phyloP scores from a whole-genome alignment of 371 early-diverging fungal species.

The Actinomucor elegans region DNA sequence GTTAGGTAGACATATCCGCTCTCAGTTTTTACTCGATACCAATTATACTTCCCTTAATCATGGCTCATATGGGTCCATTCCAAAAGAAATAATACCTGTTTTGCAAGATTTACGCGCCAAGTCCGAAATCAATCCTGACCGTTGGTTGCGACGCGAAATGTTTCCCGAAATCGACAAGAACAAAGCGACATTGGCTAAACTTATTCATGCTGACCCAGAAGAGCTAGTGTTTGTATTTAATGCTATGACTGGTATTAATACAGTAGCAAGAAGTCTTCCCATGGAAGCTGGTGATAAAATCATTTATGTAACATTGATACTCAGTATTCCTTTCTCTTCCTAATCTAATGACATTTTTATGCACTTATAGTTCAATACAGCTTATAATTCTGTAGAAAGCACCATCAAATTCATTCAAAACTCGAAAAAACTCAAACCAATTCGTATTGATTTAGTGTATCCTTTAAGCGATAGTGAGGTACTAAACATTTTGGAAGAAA shows the following conservation, averaged over 20 bases:
- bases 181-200: slow-evolving; percentile 6
- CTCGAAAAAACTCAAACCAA: slow-evolving; percentile 26
- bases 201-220: slow-evolving; percentile 36
- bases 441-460: slow-evolving; percentile 30
- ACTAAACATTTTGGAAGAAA: slow-evolving; percentile 25
- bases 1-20: slow-evolving; percentile 42
- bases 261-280: slow-evolving; percentile 42
- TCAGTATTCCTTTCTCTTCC: no score
- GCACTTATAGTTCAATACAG: slow-evolving; percentile 36
- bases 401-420: slow-evolving; percentile 37
- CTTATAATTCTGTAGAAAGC: slow-evolving; percentile 48
- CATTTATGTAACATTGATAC: slow-evolving; percentile 22
- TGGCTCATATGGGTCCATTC: slow-evolving; percentile 42
- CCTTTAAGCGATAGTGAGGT: slow-evolving; percentile 33
- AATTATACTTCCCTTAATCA: slow-evolving; percentile 43
- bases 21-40: slow-evolving; percentile 42
- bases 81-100: slow-evolving; percentile 4
- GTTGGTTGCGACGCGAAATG: slow-evolving; percentile 16
- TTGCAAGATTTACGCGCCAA: slow-evolving; percentile 14
- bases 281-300: slow-evolving; percentile 47
- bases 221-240: slow-evolving; percentile 43
- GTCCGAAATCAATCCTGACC: slow-evolving; percentile 19
- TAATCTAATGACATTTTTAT: background rate
- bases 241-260: slow-evolving; percentile 41
- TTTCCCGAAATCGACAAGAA: slow-evolving; percentile 5